These are phyloP conservation scores for Cicer cuneatum DNA, from an alignment of 306 rosid genomes.

Conservation along the genomic window DNA sequence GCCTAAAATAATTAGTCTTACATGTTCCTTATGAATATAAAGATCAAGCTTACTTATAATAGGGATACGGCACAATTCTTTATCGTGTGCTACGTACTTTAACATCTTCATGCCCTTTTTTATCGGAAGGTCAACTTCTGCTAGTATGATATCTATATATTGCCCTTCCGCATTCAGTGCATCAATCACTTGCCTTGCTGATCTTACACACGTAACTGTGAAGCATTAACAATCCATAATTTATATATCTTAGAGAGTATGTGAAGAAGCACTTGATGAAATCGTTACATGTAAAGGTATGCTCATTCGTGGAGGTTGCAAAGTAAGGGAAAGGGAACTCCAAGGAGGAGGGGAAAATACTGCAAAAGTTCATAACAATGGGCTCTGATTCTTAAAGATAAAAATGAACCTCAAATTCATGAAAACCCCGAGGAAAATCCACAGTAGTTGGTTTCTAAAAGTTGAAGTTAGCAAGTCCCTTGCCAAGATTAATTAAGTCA, in stretches of 20 bases:
- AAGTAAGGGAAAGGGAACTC: conserved; percentile 6
- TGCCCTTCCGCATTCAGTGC: conserved; percentile 95
- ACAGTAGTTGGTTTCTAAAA: not conserved
- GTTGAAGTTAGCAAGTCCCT: not conserved
- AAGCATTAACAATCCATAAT: conserved; percentile 40
- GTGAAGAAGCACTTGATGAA: conserved; percentile 29
- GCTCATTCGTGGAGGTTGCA: not conserved
- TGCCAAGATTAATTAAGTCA: not conserved
- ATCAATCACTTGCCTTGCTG: conserved; percentile 90
- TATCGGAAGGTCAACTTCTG: conserved; percentile 90
- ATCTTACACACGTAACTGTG: conserved; percentile 77
- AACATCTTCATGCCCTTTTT: conserved; percentile 89
- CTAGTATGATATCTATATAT: conserved; percentile 87
- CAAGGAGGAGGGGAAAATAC: not conserved
- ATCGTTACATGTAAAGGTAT: conserved; percentile 16
- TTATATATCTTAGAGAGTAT: conserved; percentile 25
- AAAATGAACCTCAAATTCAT: not conserved
- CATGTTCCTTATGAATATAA: conserved; percentile 20
- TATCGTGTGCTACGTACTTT: conserved; percentile 84
- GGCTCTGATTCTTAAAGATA: not conserved
- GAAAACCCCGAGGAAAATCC: conserved; percentile 27
- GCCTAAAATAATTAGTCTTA: conserved; percentile 5
- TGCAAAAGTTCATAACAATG: not conserved
- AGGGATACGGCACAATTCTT: conserved; percentile 82
- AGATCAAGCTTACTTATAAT: conserved; percentile 75